Percentiles rank a stretch among this genome's conserved stretches.
Conservation (phyloP, 148 eudicot species). For the Pharnaceum exiguum region DNA sequence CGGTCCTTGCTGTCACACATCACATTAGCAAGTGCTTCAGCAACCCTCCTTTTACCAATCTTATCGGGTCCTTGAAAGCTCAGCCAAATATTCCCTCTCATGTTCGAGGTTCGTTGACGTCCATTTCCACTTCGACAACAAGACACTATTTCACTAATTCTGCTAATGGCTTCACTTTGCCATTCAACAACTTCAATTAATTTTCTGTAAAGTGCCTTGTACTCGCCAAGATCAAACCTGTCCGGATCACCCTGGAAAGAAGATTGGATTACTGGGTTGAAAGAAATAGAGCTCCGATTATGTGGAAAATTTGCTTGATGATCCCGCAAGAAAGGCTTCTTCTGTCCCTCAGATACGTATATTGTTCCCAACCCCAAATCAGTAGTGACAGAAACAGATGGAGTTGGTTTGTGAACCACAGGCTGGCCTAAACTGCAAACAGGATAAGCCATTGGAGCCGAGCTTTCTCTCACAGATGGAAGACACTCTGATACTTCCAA, state of each 20-base stretch:
- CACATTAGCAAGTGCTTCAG: constrained; percentile 57
- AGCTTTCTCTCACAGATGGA: constrained; percentile 11
- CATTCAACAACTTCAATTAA: constrained; percentile 39
- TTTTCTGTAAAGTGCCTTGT: constrained; percentile 41
- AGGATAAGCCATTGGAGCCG: constrained; percentile 9
- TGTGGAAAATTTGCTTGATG: constrained; percentile 12
- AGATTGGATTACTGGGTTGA: constrained; percentile 23
- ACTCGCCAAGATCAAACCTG: constrained; percentile 36
- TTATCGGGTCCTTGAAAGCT: constrained; percentile 64
- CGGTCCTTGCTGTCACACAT: constrained; percentile 59
- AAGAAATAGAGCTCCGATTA: constrained; percentile 19
- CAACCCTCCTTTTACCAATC: constrained; percentile 60
- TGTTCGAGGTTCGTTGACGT: constrained; percentile 25
- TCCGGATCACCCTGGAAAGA: constrained; percentile 10
- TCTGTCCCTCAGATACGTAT: constrained; percentile 27
- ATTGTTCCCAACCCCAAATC: constrained; percentile 67
- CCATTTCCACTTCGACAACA: constrained; percentile 35
- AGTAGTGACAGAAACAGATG: constrained; percentile 53
- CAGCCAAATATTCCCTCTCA: constrained; percentile 57
- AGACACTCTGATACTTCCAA: constrained; percentile 16
- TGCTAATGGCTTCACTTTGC: constrained; percentile 47
- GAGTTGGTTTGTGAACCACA: constrained; percentile 18
- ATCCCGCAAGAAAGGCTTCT: constrained; percentile 20
- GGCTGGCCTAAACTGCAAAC: constrained; percentile 16
- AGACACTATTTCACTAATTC: constrained; percentile 36